Percentiles rank a stretch among this genome's conserved stretches.
These are phyloP conservation scores for Aspergillus glaucus DNA, from an alignment of 2,329 filamentous ascomycete species.

Conservation along the genomic window DNA sequence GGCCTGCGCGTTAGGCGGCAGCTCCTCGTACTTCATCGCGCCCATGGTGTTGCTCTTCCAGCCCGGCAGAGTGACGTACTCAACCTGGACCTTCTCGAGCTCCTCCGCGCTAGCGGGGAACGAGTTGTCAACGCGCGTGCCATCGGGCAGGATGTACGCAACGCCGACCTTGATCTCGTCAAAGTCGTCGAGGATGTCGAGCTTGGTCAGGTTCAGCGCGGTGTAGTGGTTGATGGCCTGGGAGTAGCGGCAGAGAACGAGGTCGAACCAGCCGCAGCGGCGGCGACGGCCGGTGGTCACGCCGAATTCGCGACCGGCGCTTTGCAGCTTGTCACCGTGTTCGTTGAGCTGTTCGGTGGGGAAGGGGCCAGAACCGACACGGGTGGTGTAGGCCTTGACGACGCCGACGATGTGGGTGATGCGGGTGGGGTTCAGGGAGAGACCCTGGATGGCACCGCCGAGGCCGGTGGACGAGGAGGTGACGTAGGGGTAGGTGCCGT, in stretches of 20 bases:
- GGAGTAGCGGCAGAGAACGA: constrained; percentile 59
- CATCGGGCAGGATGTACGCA: constrained; percentile 48
- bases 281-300: constrained; percentile 57
- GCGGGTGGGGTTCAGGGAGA: constrained; percentile 52
- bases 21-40: constrained; percentile 49
- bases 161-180: constrained; percentile 57
- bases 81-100: constrained; percentile 49
- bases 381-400: constrained; percentile 60
- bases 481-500: constrained; percentile 48
- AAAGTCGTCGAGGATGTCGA: constrained; percentile 59
- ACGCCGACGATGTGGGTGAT: constrained; percentile 57
- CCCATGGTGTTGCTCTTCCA: constrained; percentile 58
- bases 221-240: constrained; percentile 50
- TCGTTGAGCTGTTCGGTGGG: constrained; percentile 56
- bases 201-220: constrained; percentile 57
- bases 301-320: constrained; percentile 49
- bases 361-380: constrained; percentile 56
- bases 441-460: constrained; percentile 50
- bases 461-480: constrained; percentile 44
- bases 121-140: constrained; percentile 43
- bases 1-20: constrained; percentile 52
- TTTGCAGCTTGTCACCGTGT: constrained; percentile 52
- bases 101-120: constrained; percentile 54
- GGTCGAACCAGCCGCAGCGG: constrained; percentile 60
- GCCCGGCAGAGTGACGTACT: constrained; percentile 54